Evolutionary conservation across 306 rosid genomes (phyloP), one percentile per base, ranked within the genome.

Genomic region (Herpetospermum pedunculosum): DNA sequence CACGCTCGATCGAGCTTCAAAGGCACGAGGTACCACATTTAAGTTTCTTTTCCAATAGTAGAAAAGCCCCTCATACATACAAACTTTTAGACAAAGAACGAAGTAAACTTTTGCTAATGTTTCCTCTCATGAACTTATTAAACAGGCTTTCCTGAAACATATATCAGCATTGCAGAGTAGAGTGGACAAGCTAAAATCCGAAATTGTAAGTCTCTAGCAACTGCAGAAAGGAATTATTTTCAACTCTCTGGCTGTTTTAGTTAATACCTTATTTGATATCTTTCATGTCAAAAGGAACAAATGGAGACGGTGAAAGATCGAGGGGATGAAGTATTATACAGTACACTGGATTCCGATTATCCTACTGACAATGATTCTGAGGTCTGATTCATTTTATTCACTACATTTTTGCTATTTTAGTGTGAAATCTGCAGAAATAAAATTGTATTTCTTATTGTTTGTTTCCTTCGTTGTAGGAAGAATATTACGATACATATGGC

Each of bases 1-100:
- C 98, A 35, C 95, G 95, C 57, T 94, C 97, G 12, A 94, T 94
- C 59, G 99, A 94, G 87, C 89, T 94, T 55, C 99, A 94, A 81
- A 85, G 97, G 65, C 97, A 78, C 6, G 96, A 94, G 95, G 98
- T 93, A 86, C 23, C 50, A 8, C 48, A 43, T 68, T 41, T 26
- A 68, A 41, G 21, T 25, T 21, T 4, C 72, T 65, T 18, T 38
- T 21, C 32, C 2, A 4, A 8, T 63, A 63, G 47, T 35, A 1
- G 46, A 64, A 53, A 64, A 37, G 48, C 19, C 18, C 8, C 48
- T 18, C 30, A 5, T 37, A 32, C 44, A 8, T 38, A 64, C 21
- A 49, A 64, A 63, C 70, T 37, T 10, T 5, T 63, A 10, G 70
- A 63, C 4, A 3, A 63, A 63, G 26, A 37, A 37, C 8, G 6